A percentile compares a stretch with the other conserved stretches of the same genome.
Conservation (phyloP, 306 rosid species). For the Prinsepia uniflora region DNA sequence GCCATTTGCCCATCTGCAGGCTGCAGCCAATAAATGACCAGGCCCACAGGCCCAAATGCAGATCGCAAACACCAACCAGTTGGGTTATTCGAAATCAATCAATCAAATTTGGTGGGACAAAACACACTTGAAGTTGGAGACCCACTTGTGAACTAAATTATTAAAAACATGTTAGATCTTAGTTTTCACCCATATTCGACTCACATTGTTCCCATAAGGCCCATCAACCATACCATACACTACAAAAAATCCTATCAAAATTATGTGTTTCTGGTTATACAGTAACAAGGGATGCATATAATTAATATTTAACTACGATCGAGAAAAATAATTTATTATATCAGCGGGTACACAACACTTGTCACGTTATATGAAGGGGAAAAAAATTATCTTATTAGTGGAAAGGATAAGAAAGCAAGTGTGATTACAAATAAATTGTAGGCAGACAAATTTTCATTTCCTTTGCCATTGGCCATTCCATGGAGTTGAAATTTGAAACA, state of each 20-base stretch:
- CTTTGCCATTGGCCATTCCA: too few relatives aligned
- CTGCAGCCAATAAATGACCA: not conserved
- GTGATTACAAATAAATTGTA: too few relatives aligned
- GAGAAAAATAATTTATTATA: too few relatives aligned
- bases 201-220: not conserved
- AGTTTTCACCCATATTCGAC: conserved; percentile 14
- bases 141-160: conserved; percentile 21
- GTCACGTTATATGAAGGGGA: too few relatives aligned
- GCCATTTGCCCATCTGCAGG: conserved; percentile 5
- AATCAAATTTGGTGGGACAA: conserved; percentile 20
- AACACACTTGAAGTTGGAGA: conserved; percentile 27
- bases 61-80: conserved; percentile 11
- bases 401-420: too few relatives aligned
- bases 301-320: too few relatives aligned
- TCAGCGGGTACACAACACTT: too few relatives aligned
- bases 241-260: not conserved
- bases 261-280: too few relatives aligned
- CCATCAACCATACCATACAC: not conserved
- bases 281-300: too few relatives aligned
- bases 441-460: too few relatives aligned
- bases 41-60: conserved; percentile 29
- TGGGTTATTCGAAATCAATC: conserved; percentile 4
- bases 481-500: too few relatives aligned
- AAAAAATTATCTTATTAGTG: too few relatives aligned
- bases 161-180: conserved; percentile 23